Evolutionary conservation across 192 early-diverging fungal species (phyloP).

Genomic region (Entomortierella beljakovae): DNA sequence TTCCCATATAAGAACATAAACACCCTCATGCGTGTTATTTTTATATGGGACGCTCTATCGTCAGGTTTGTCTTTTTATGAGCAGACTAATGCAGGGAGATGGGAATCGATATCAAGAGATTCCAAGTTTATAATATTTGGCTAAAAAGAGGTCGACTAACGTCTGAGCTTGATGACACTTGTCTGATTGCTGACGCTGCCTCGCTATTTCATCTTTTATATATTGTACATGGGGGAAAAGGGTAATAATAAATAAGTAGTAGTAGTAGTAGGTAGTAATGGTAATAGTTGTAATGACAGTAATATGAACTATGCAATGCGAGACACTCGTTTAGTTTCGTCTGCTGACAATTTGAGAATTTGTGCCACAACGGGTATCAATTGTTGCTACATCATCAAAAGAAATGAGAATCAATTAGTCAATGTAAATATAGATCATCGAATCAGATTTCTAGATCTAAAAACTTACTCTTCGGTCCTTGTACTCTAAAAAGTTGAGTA

Average conservation of each 20-base stretch:
- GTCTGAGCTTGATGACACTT: too few species aligned
- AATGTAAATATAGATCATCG: background rate
- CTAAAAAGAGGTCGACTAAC: background rate
- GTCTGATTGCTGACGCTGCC: too few species aligned
- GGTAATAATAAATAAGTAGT: background rate
- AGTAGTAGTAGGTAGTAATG: background rate
- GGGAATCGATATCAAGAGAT: too few species aligned
- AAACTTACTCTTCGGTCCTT: conserved; percentile 74
- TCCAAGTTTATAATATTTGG: background rate
- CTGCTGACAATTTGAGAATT: conserved; percentile 73
- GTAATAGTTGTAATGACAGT: too few species aligned
- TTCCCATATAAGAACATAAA: too few species aligned
- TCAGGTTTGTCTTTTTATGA: too few species aligned
- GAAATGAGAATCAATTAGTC: background rate
- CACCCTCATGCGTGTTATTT: too few species aligned
- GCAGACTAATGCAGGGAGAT: too few species aligned
- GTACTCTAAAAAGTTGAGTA: conserved; percentile 81
- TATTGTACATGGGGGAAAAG: background rate
- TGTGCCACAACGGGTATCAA: conserved; percentile 76
- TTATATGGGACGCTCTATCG: too few species aligned
- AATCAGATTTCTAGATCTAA: background rate
- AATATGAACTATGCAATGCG: background rate
- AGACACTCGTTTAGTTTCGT: conserved; percentile 69
- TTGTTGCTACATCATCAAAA: conserved; percentile 56
- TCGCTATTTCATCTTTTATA: background rate